Evolutionary conservation across 768 basidiomycete genomes (phyloP).

Genomic region (Podaxis sp.): DNA sequence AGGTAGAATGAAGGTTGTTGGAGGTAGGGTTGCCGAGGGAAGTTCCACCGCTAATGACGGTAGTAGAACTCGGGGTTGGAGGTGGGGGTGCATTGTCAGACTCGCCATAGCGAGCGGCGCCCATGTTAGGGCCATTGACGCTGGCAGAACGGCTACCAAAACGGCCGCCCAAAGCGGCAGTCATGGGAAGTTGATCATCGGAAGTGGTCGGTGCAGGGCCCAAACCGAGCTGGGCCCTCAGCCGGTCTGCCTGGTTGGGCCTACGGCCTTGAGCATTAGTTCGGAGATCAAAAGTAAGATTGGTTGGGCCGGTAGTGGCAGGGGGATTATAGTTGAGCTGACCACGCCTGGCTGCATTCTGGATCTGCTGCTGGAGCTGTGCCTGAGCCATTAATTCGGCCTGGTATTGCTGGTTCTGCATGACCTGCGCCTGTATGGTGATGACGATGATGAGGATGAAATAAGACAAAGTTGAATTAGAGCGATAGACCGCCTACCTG

Average conservation of each 20-base stretch:
- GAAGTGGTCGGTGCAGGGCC: constrained; percentile 14
- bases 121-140: constrained; percentile 25
- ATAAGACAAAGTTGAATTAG: constrained; percentile 2
- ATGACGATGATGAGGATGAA: constrained; percentile 15
- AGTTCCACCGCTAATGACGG: constrained; percentile 68
- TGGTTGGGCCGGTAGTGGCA: constrained; percentile 70
- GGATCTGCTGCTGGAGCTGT: constrained; percentile 26
- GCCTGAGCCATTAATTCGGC: constrained; percentile 62
- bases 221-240: constrained; percentile 56
- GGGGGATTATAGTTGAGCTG: constrained; percentile 50
- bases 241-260: constrained; percentile 62
- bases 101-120: constrained; percentile 31
- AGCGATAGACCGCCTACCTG: constrained; percentile 47
- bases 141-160: constrained; percentile 64
- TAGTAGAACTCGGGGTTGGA: constrained; percentile 57
- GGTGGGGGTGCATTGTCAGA: constrained; percentile 43
- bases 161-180: constrained; percentile 71
- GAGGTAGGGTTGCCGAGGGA: constrained; percentile 54
- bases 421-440: constrained; percentile 55
- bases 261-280: constrained; percentile 62
- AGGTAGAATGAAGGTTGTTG: constrained; percentile 43
- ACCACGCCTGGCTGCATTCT: constrained; percentile 41
- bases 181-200: constrained; percentile 74
- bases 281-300: constrained; percentile 60
- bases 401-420: constrained; percentile 76